These are phyloP conservation scores for Eleusine indica DNA, from an alignment of 176 grass and related monocot genomes.

Conservation along the genomic window DNA sequence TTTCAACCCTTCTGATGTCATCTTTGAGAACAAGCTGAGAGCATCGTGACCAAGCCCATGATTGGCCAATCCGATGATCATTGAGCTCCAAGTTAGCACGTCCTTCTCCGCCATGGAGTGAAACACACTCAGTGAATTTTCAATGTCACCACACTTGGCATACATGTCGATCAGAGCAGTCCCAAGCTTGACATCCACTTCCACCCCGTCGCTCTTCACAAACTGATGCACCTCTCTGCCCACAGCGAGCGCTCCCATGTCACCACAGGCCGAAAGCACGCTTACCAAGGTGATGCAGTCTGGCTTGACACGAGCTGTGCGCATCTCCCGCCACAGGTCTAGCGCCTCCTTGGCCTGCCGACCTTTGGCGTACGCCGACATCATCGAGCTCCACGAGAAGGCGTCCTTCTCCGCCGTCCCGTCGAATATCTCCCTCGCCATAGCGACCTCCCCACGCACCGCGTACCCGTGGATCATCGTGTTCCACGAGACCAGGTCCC, in stretches of 20 bases:
- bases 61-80: constrained; percentile 68
- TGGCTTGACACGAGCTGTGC: not conserved
- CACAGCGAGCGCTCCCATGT: constrained; percentile 46
- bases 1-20: constrained; percentile 51
- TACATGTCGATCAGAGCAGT: constrained; percentile 89
- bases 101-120: constrained; percentile 46
- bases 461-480: constrained; percentile 77
- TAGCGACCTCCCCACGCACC: constrained; percentile 33
- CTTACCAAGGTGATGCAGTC: constrained; percentile 72
- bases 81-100: constrained; percentile 67
- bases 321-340: constrained; percentile 60
- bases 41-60: constrained; percentile 63
- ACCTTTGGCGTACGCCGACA: constrained; percentile 51
- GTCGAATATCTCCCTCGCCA: constrained; percentile 66
- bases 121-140: constrained; percentile 46
- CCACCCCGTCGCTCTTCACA: constrained; percentile 38
- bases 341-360: constrained; percentile 53
- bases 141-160: constrained; percentile 77
- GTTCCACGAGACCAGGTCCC: constrained; percentile 74
- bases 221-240: constrained; percentile 51
- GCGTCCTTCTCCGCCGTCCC: constrained; percentile 38
- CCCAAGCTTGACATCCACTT: constrained; percentile 65
- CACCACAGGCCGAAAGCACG: constrained; percentile 50
- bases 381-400: constrained; percentile 79
- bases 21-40: constrained; percentile 60